These are phyloP conservation scores for Eleusine indica DNA, from an alignment of 176 grass and related monocot species.

Conservation along the genomic window DNA sequence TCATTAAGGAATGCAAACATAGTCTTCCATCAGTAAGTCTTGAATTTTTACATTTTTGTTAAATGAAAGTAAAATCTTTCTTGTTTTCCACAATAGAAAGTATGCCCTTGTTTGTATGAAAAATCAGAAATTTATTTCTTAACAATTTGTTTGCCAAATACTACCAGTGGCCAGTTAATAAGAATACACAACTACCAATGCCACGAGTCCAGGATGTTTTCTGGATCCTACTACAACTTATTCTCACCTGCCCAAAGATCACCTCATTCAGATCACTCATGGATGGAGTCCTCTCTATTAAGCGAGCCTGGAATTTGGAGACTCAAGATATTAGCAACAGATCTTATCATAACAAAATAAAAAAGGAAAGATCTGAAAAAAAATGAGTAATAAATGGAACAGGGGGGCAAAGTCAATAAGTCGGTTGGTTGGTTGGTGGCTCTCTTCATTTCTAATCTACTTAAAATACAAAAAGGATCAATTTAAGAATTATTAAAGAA, in stretches of 20 bases:
- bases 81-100: not conserved
- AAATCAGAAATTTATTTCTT: not conserved
- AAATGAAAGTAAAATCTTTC: not conserved
- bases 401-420: not conserved
- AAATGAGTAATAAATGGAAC: slow-evolving; percentile 9
- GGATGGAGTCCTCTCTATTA: slow-evolving; percentile 96
- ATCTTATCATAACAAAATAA: not conserved
- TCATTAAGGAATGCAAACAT: not conserved
- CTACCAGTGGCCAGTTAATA: slow-evolving; percentile 1
- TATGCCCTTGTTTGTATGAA: slow-evolving; percentile 2
- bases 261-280: slow-evolving; percentile 99
- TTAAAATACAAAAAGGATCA: not conserved
- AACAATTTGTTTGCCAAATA: slow-evolving; percentile 26
- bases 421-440: not conserved
- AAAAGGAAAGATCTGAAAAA: not conserved
- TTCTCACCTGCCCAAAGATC: slow-evolving; percentile 96
- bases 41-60: not conserved
- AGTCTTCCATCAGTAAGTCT: slow-evolving; percentile 8
- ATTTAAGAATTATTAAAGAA: not conserved
- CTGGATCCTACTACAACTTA: slow-evolving; percentile 23
- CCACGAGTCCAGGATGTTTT: slow-evolving; percentile 15
- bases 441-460: slow-evolving; percentile 28
- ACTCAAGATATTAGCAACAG: slow-evolving; percentile 17
- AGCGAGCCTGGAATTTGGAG: slow-evolving; percentile 70
- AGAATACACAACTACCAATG: not conserved